Conservation (phyloP, 2,329 filamentous ascomycete species). For the Ophiobolus disseminans region DNA sequence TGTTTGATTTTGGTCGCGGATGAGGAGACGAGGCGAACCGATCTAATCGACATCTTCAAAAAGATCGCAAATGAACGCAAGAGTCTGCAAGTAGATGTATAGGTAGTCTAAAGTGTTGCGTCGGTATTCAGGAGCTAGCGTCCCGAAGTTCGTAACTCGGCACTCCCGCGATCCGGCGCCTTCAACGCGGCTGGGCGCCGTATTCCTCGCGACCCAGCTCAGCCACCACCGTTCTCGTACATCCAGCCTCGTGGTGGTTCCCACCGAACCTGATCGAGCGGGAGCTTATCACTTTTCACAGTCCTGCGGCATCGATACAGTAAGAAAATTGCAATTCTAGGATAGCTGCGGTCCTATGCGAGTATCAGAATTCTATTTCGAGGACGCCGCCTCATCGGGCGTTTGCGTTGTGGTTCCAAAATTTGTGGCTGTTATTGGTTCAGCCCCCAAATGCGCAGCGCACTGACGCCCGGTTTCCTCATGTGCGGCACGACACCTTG, state of each 20-base stretch:
- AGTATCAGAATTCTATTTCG: neutral
- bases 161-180: neutral
- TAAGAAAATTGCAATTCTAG: neutral
- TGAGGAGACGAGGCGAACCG: neutral
- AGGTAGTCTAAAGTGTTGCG: too few species aligned
- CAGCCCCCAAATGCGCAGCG: neutral
- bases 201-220: neutral
- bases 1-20: neutral
- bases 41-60: neutral
- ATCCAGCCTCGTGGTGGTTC: neutral
- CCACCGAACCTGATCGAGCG: neutral
- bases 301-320: neutral
- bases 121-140: too few species aligned
- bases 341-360: neutral
- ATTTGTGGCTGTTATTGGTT: neutral
- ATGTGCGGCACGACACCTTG: neutral
- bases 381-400: neutral
- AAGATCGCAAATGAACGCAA: neutral
- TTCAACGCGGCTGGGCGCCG: neutral
- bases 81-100: neutral
- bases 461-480: neutral
- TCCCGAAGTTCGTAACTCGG: too few species aligned
- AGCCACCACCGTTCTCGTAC: neutral
- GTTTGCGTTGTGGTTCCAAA: neutral
- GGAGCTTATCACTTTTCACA: neutral